These are phyloP conservation scores for Leucocoprinus leucothites DNA, from an alignment of 768 basidiomycete genomes.

Conservation along the genomic window DNA sequence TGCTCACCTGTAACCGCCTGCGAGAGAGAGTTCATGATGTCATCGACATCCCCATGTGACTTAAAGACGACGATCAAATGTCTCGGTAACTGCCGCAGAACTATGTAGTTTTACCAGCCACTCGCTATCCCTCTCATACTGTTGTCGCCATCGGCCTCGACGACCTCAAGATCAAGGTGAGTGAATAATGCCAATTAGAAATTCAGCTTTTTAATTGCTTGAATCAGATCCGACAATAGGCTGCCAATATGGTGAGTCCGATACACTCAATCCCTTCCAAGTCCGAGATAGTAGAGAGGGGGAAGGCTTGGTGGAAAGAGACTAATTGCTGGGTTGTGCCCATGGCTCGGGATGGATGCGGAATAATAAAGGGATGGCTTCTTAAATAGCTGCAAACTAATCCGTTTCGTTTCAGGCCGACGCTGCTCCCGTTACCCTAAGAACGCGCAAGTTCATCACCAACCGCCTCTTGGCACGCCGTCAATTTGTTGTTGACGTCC, in stretches of 20 bases:
- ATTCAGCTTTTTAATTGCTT: conserved; percentile 5
- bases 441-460: conserved; percentile 99
- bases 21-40: no score
- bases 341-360: neutral
- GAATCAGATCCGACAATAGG: conserved; percentile 19
- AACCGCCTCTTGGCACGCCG: conserved; percentile 95
- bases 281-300: no score
- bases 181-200: conserved; percentile 9
- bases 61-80: no score
- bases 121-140: conserved; percentile 16
- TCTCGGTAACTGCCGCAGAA: conserved; percentile 41
- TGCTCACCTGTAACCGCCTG: no score
- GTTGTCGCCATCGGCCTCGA: conserved; percentile 33
- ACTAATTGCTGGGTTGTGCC: neutral
- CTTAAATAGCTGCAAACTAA: neutral
- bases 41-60: no score
- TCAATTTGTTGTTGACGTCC: conserved; percentile 92
- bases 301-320: no score
- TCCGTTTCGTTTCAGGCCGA: conserved; percentile 54
- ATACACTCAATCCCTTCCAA: neutral
- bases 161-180: conserved; percentile 43
- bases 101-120: conserved; percentile 42
- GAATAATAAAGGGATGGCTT: neutral
- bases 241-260: conserved; percentile 33
- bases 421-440: conserved; percentile 85